A percentile compares a stretch with the other conserved stretches of the same genome.
Evolutionary conservation across 768 basidiomycete genomes (phyloP).

Genomic region (Solioccasus polychromus): DNA sequence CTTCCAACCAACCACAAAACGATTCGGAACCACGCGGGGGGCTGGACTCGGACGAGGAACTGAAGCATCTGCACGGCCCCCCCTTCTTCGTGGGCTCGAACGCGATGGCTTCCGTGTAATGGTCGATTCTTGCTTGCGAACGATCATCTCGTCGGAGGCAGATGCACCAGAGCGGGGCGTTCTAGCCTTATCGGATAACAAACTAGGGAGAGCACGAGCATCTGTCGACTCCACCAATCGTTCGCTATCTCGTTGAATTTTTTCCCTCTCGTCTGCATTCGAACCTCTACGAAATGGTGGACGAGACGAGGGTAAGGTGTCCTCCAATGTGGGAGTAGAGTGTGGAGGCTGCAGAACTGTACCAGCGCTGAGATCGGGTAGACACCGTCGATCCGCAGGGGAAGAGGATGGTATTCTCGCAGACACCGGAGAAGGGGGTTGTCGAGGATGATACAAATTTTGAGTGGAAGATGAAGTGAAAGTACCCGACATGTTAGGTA

Average conservation of each 20-base stretch:
- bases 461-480: constrained; percentile 38
- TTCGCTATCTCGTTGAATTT: constrained; percentile 21
- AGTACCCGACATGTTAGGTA: constrained; percentile 26
- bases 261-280: constrained; percentile 26
- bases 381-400: constrained; percentile 27
- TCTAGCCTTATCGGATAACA: constrained; percentile 17
- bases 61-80: constrained; percentile 15
- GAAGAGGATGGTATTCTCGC: constrained; percentile 23
- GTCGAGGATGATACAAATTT: constrained; percentile 34
- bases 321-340: constrained; percentile 30
- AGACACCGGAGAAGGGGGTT: constrained; percentile 37
- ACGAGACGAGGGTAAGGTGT: constrained; percentile 24
- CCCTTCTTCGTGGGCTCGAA: constrained; percentile 20
- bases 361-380: constrained; percentile 18
- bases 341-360: constrained; percentile 25
- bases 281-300: constrained; percentile 29
- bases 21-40: constrained; percentile 17
- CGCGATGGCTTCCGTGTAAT: constrained; percentile 16
- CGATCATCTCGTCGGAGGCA: constrained; percentile 20
- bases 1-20: constrained; percentile 23
- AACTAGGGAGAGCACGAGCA: constrained; percentile 12
- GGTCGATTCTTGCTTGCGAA: constrained; percentile 20
- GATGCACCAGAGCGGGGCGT: constrained; percentile 13
- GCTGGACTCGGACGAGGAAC: constrained; percentile 22
- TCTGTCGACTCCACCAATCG: constrained; percentile 20